Base-by-base conservation (phyloP, 2,329 filamentous ascomycete genomes). In the Xylaria sp. region DNA sequence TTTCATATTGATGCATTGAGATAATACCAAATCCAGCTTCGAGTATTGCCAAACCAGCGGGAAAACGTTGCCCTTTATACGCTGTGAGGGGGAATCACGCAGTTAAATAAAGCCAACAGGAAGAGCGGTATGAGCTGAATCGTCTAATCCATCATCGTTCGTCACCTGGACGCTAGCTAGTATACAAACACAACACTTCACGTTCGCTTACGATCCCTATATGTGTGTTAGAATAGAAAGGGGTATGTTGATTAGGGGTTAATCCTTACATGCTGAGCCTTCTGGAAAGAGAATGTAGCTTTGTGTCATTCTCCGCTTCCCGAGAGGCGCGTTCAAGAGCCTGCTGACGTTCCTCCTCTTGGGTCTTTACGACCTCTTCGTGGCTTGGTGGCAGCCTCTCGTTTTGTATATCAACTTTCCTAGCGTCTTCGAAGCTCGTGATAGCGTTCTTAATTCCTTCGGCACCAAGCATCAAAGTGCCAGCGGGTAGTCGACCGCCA, bases 361-460 rank as follows among this genome's bases (percentile, higher is more conserved):
- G 93, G 79, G 92, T 93, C 81, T 90, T 90, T 72, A 90, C 87
- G 23, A 98, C 94, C 81, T 99, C 96, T 58, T 98, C 95, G 70
- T 96, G 92, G 72, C 89, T 96, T 0, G 96, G 96, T 59, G 96
- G 96, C 72, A 99, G 85, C 71, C 93, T 89, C 83, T 99, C 96
- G 80, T 99, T 99, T 83, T 98, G 94, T 71, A 98, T 78, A 83
- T 99, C 96, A 58, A 99, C 94, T 85, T 97, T 98, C 71, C 94
- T 88, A 17, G 96, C 96, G 80, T 99, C 96, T 80, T 99, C 96
- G 74, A 99, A 99, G 75, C 89, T 97, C 81, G 89, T 95, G 76
- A 99, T 99, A 40, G 96, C 96, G 77, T 97, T 94, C 86, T 98
- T 99, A 85, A 98, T 97, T 67, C 96, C 96, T 82, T 99, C 96